Conservation (phyloP, 2,329 filamentous ascomycete genomes). For the Fusarium nanum region DNA sequence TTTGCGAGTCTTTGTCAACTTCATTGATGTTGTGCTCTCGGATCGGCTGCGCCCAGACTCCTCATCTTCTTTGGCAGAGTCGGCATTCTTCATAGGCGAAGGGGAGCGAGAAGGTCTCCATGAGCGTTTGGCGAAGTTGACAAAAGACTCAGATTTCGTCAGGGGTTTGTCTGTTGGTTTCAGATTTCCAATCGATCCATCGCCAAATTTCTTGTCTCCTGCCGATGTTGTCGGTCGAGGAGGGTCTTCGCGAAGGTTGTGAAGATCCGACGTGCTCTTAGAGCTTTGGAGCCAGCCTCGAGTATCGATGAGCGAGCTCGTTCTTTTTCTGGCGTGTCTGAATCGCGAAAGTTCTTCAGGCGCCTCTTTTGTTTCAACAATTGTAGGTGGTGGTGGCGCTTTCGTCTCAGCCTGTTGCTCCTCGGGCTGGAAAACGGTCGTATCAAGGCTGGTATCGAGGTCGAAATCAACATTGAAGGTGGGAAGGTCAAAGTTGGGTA, state of each 20-base stretch:
- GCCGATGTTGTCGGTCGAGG: constrained; percentile 46
- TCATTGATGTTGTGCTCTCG: constrained; percentile 42
- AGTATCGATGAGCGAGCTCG: constrained; percentile 60
- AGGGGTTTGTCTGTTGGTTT: constrained; percentile 52
- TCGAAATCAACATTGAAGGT: constrained; percentile 64
- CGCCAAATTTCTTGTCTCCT: constrained; percentile 38
- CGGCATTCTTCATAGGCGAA: constrained; percentile 55
- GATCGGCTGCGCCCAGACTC: constrained; percentile 40
- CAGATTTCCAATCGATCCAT: constrained; percentile 37
- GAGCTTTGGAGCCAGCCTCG: constrained; percentile 65
- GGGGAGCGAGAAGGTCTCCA: constrained; percentile 65
- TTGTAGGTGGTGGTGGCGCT: constrained; percentile 23
- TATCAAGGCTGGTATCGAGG: constrained; percentile 63
- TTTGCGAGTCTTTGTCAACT: constrained; percentile 45
- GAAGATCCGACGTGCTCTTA: constrained; percentile 52
- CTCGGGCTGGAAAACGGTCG: constrained; percentile 55
- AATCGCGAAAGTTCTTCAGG: constrained; percentile 32
- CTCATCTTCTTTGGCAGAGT: constrained; percentile 39
- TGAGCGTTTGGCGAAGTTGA: constrained; percentile 62
- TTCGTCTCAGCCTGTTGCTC: constrained; percentile 31
- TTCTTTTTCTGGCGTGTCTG: constrained; percentile 51
- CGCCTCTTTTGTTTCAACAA: constrained; percentile 41
- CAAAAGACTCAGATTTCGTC: constrained; percentile 60
- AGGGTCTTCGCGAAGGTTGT: constrained; percentile 38
- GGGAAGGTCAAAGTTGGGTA: constrained; percentile 60